Evolutionary conservation across 352 stramenopile genomes (phyloP).

Genomic region (Pythium biforme): DNA sequence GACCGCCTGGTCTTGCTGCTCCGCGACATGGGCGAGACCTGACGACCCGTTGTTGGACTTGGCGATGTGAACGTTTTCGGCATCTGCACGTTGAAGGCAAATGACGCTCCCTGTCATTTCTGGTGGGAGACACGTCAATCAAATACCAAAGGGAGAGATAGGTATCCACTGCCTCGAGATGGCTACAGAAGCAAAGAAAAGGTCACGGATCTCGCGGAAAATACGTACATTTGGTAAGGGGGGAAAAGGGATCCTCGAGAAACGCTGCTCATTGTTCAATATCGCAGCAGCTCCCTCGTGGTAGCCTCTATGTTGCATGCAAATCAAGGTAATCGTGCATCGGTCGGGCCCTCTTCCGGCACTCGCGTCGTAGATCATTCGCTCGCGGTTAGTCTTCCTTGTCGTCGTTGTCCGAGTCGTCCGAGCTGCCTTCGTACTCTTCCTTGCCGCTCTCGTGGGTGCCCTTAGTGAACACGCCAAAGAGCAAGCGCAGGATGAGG

Average conservation of each 20-base stretch:
- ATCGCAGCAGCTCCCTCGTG: not conserved
- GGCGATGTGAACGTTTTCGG: not conserved
- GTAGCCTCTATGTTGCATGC: conserved; percentile 14
- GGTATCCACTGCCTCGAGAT: not conserved
- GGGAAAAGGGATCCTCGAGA: not conserved
- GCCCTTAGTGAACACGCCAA: conserved; percentile 71
- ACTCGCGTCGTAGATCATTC: not conserved
- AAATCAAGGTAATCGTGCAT: not conserved
- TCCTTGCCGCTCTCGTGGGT: conserved; percentile 78
- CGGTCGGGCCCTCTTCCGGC: too few species aligned
- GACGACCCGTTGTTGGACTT: too few species aligned
- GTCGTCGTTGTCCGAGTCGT: conserved; percentile 64
- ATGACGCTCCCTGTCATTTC: not conserved
- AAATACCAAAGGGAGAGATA: conserved; percentile 1
- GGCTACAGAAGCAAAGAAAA: not conserved
- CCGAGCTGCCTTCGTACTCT: conserved; percentile 83
- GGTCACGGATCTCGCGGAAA: not conserved
- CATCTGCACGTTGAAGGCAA: conserved; percentile 14
- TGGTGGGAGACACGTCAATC: not conserved
- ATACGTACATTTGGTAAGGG: conserved; percentile 1
- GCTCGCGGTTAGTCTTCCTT: conserved; percentile 22
- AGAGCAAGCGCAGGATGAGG: conserved; percentile 66
- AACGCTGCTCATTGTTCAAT: not conserved
- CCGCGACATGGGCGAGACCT: not conserved
- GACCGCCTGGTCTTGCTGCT: not conserved